These are phyloP conservation scores for Candida nitratophila DNA, from an alignment of 805 yeast genomes.

Conservation along the genomic window DNA sequence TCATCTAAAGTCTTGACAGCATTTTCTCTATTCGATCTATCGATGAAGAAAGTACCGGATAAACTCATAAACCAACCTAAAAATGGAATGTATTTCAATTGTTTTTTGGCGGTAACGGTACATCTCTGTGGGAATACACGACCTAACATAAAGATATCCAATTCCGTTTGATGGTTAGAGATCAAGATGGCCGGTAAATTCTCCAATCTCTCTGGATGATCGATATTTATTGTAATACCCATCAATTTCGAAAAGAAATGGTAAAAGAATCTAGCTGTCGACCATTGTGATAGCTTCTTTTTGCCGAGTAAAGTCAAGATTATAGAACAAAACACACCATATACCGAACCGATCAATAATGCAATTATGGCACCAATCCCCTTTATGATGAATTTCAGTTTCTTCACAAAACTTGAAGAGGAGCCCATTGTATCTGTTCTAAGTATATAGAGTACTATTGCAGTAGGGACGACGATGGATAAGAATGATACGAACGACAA, in stretches of 20 bases:
- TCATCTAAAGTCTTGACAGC: constrained; percentile 68
- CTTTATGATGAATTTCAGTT: constrained; percentile 48
- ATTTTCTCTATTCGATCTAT: constrained; percentile 68
- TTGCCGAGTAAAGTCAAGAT: constrained; percentile 62
- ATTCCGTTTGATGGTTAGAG: constrained; percentile 85
- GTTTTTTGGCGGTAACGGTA: constrained; percentile 87
- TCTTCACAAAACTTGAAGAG: constrained; percentile 10
- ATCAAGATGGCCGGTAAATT: constrained; percentile 70
- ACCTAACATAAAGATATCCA: constrained; percentile 80
- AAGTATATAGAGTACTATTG: neutral
- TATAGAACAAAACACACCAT: constrained; percentile 74
- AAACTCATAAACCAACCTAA: constrained; percentile 96
- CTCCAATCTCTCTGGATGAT: constrained; percentile 54
- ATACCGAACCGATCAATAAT: constrained; percentile 54
- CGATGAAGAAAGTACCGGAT: constrained; percentile 86
- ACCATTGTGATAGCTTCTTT: constrained; percentile 77
- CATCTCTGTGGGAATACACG: constrained; percentile 80
- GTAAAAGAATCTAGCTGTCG: constrained; percentile 82
- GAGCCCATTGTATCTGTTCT: neutral
- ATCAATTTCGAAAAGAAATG: constrained; percentile 48
- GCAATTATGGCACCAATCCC: constrained; percentile 46
- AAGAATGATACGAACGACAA: neutral
- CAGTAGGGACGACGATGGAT: neutral
- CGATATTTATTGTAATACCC: constrained; percentile 65
- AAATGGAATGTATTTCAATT: constrained; percentile 77